These are phyloP conservation scores for Oryza brachyantha DNA, from an alignment of 176 grass and related monocot species.

Conservation along the genomic window DNA sequence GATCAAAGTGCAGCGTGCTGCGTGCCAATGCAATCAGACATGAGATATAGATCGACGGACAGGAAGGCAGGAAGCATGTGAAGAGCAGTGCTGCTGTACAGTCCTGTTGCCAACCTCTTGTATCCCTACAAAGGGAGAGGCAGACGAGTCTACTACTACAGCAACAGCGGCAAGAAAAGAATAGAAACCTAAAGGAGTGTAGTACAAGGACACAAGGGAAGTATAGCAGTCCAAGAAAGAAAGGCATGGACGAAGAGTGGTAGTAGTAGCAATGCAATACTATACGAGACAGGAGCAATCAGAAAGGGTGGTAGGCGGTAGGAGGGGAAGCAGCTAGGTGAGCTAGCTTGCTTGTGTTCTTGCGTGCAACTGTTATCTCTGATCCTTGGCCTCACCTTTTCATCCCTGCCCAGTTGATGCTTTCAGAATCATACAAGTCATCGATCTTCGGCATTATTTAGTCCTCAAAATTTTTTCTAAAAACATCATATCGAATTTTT, in stretches of 20 bases:
- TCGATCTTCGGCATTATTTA: too few relatives aligned
- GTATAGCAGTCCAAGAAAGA: not conserved
- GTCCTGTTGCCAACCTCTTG: not conserved
- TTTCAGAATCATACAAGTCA: slow-evolving; percentile 66
- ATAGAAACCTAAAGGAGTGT: slow-evolving; percentile 10
- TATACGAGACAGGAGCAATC: slow-evolving; percentile 4
- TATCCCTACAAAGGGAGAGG: slow-evolving; percentile 11
- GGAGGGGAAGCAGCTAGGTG: not conserved
- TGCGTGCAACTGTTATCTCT: slow-evolving; percentile 32
- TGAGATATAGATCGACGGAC: not conserved
- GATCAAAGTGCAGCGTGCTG: not conserved
- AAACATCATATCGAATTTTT: too few relatives aligned
- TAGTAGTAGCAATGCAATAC: not conserved
- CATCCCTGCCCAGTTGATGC: slow-evolving; percentile 31
- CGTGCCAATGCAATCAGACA: not conserved
- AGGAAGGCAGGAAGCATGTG: slow-evolving; percentile 27
- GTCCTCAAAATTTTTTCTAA: too few relatives aligned
- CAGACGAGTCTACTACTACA: slow-evolving; percentile 35
- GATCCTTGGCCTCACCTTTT: slow-evolving; percentile 34
- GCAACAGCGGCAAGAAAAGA: slow-evolving; percentile 38
- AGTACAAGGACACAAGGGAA: not conserved
- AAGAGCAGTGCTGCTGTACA: slow-evolving; percentile 28
- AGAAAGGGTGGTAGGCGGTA: not conserved
- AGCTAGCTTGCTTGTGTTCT: slow-evolving; percentile 17
- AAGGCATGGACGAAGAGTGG: not conserved